Conservation (phyloP, 768 basidiomycete species). For the Mrakia hoshinonis region DNA sequence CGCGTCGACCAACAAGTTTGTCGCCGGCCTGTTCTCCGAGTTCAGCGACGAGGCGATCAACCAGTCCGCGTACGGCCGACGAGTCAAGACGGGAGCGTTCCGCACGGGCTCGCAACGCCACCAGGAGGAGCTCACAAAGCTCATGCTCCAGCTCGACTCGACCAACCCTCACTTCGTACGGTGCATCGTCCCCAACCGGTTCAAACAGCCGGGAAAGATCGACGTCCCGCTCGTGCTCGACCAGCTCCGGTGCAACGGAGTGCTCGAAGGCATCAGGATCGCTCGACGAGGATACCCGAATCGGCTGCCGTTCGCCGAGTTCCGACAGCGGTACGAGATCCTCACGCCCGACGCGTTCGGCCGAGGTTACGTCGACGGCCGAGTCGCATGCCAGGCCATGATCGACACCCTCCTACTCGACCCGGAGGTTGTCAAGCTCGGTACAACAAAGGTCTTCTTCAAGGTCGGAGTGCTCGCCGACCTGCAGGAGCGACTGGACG, state of each 20-base stretch:
- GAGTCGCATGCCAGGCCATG: slow-evolving; percentile 86
- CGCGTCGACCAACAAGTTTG: slow-evolving; percentile 68
- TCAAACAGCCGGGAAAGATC: slow-evolving; percentile 82
- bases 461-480: slow-evolving; percentile 96
- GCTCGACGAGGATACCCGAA: slow-evolving; percentile 96
- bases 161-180: slow-evolving; percentile 98
- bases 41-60: slow-evolving; percentile 50
- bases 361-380: slow-evolving; percentile 93
- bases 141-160: slow-evolving; percentile 82
- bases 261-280: slow-evolving; percentile 95
- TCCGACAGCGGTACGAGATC: slow-evolving; percentile 92
- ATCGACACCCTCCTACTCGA: slow-evolving; percentile 82
- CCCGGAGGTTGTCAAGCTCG: slow-evolving; percentile 73
- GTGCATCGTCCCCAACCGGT: slow-evolving; percentile 89
- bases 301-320: slow-evolving; percentile 90
- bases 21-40: slow-evolving; percentile 76
- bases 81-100: slow-evolving; percentile 89
- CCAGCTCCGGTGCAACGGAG: slow-evolving; percentile 96
- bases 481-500: slow-evolving; percentile 83
- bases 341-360: slow-evolving; percentile 89
- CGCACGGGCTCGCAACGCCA: slow-evolving; percentile 90
- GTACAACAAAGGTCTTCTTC: slow-evolving; percentile 97
- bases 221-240: slow-evolving; percentile 93
- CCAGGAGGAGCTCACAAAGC: slow-evolving; percentile 82
- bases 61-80: slow-evolving; percentile 29